Evolutionary conservation across 805 yeast genomes (phyloP).

Genomic region (Crinitomyces ghanaensis): DNA sequence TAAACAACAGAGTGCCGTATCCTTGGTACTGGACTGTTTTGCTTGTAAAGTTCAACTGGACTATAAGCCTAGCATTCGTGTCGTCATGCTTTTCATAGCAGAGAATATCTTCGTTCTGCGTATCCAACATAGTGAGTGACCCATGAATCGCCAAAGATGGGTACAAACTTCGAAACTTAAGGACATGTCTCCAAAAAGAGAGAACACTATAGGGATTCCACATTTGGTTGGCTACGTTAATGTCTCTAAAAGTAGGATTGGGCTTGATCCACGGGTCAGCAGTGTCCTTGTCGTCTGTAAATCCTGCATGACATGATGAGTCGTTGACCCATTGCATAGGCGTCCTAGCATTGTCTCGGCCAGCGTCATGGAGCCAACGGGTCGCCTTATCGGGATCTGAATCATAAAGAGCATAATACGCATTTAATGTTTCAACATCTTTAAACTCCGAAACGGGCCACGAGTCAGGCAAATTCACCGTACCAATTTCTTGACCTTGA

Average conservation of each 20-base stretch:
- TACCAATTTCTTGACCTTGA: constrained; percentile 54
- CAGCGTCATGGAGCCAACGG: constrained; percentile 18
- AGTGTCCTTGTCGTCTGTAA: too few species aligned
- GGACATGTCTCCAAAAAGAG: constrained; percentile 34
- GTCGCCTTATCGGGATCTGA: constrained; percentile 6
- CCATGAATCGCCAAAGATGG: constrained; percentile 37
- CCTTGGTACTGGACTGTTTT: constrained; percentile 2
- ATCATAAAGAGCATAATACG: constrained; percentile 6
- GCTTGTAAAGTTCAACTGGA: constrained; percentile 8
- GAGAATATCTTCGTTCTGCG: constrained; percentile 34
- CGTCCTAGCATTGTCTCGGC: constrained; percentile 45
- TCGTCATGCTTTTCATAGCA: constrained; percentile 22
- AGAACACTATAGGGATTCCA: constrained; percentile 36
- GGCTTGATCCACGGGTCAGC: constrained; percentile 43
- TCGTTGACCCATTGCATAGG: constrained; percentile 55
- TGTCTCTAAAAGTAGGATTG: constrained; percentile 37
- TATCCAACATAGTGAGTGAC: constrained; percentile 31
- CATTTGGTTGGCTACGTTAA: constrained; percentile 37
- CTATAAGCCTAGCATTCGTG: constrained; percentile 5
- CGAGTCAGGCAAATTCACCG: constrained; percentile 35
- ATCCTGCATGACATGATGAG: constrained; percentile 34
- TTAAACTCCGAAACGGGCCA: constrained; percentile 37
- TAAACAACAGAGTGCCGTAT: constrained; percentile 1
- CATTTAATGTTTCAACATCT: constrained; percentile 34
- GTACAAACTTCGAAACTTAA: constrained; percentile 34